Evolutionary conservation across 140 eudicot genomes (phyloP), one percentile per base, ranked within the genome.

Genomic region (Stevia rebaudiana): DNA sequence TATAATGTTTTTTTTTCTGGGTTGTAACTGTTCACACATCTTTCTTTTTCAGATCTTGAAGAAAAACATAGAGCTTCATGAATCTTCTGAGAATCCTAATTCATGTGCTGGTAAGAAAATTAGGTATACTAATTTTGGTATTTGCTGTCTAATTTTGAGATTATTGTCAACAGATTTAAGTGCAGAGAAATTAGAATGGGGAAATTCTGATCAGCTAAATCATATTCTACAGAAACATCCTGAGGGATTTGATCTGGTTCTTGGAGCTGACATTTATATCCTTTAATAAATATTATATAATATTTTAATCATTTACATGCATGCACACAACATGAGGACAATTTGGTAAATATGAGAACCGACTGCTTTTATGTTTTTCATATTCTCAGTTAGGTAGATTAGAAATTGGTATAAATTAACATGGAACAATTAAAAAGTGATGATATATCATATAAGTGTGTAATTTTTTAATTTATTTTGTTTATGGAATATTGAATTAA

Each of bases 241-340:
- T 0, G 69, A 71, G 61, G 98, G 96, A 78, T 92, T 92, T 71
- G 96, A 92, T 80, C 78, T 92, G 3, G 56, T 92, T 73, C 96
- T 92, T 79, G 98, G 98, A 67, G 98, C 98, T 71, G 98, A 92
- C 70, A 92, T 92, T 68, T 92, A 85, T 92, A 91, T 87, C 98
- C 98, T 76, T 33, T 61, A 8, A 21, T 62, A 63, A 48, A 41
- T 79, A 18, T 53, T 62, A 10, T 18, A 0, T 54, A 6, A n/a
- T 31, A 5, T n/a, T 13, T 55, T 28, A 19, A 11, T 25, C 19
- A 3, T 13, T 11, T 24, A 35, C 42, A 30, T 54, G 60, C 18
- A 51, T 52, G 36, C 11, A 52, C 11, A 48, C 13, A 48, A 22
- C 31, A n/a, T 19, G 9, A 50, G 15, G 22, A n/a, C 7, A 18